These are phyloP conservation scores for Mycocentrospora acerina DNA, from an alignment of 2,329 filamentous ascomycete species.

Conservation along the genomic window DNA sequence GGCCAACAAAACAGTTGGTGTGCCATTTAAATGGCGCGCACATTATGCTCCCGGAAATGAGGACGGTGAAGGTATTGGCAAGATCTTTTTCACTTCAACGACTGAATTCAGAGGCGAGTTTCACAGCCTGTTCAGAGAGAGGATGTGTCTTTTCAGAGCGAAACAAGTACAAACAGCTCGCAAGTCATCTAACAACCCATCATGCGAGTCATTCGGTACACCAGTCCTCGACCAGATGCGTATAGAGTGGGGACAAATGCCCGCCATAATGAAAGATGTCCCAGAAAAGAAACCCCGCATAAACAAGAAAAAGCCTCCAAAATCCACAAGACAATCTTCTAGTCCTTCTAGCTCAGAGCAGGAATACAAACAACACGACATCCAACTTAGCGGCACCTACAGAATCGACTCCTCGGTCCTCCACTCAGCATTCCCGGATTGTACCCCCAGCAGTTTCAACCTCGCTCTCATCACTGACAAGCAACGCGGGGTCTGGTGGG, in stretches of 20 bases:
- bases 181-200: neutral
- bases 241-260: constrained; percentile 1
- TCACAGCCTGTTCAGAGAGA: neutral
- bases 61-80: neutral
- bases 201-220: neutral
- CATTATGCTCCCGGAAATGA: neutral
- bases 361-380: constrained; percentile 8
- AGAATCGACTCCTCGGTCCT: constrained; percentile 34
- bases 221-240: constrained; percentile 1
- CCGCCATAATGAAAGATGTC: constrained; percentile 3
- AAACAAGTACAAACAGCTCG: constrained; percentile 6
- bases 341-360: neutral
- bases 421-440: constrained; percentile 9
- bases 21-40: constrained; percentile 1
- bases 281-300: constrained; percentile 1
- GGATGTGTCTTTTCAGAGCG: neutral
- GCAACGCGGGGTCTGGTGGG: constrained; percentile 48
- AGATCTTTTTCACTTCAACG: neutral
- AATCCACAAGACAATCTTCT: neutral
- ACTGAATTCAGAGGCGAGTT: neutral
- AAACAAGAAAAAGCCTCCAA: neutral
- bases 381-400: constrained; percentile 50
- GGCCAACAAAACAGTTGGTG: neutral
- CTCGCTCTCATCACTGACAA: constrained; percentile 31
- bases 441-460: constrained; percentile 32